phyloP scores from a whole-genome alignment of 371 early-diverging fungal species.

The Syncephalastrum monosporum region DNA sequence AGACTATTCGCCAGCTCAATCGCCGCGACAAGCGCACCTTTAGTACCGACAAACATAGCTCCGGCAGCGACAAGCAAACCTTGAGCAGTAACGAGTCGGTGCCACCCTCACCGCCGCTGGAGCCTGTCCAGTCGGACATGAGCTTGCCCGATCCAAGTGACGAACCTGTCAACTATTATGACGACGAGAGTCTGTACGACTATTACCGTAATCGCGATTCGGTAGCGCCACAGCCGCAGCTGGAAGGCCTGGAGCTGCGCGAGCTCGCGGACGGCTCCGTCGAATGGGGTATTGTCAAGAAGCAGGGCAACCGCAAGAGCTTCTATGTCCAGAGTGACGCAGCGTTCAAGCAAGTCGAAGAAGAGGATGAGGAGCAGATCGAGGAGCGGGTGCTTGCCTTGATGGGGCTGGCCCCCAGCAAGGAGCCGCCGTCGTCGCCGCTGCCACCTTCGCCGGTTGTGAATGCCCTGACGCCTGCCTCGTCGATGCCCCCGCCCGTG shows the following conservation, averaged over 20 bases:
- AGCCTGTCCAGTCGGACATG: too few species aligned
- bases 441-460: too few species aligned
- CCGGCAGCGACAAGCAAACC: too few species aligned
- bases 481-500: constrained; percentile 20
- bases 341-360: constrained; percentile 8
- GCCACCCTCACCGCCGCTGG: too few species aligned
- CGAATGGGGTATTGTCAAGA: constrained; percentile 34
- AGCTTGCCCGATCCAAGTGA: too few species aligned
- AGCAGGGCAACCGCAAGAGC: constrained; percentile 30
- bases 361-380: constrained; percentile 20
- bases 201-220: constrained; percentile 16
- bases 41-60: too few species aligned
- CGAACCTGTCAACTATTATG: constrained; percentile 10
- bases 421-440: not conserved
- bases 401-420: constrained; percentile 17
- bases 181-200: constrained; percentile 20
- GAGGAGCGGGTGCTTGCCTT: constrained; percentile 21
- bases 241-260: constrained; percentile 33
- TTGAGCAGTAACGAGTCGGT: too few species aligned
- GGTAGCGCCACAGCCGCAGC: not conserved
- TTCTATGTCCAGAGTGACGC: constrained; percentile 13
- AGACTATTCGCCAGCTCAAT: too few species aligned
- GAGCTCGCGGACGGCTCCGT: constrained; percentile 33
- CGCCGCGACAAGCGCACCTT: too few species aligned
- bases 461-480: constrained; percentile 1